A percentile compares a stretch with the other conserved stretches of the same genome.
These are phyloP conservation scores for Pichia phayaonensis DNA, from an alignment of 805 yeast species.

Conservation along the genomic window DNA sequence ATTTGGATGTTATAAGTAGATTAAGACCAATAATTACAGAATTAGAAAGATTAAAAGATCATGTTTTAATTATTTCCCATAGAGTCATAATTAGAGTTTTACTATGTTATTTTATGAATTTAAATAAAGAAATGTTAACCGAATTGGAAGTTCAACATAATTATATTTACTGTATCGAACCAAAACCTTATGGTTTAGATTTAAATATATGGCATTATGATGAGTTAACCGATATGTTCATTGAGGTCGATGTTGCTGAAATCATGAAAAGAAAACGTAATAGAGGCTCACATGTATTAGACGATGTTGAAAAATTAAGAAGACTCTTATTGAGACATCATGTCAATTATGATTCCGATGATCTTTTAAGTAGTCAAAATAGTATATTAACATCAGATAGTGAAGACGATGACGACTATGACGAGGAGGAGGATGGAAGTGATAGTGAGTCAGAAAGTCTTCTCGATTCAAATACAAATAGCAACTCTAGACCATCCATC, in stretches of 20 bases:
- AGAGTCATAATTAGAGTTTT: conserved; percentile 30
- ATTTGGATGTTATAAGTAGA: conserved; percentile 30
- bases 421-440: conserved; percentile 2
- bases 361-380: conserved; percentile 7
- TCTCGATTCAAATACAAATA: neutral
- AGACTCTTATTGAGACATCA: conserved; percentile 9
- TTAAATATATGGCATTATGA: conserved; percentile 32
- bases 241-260: conserved; percentile 32
- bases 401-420: conserved; percentile 8
- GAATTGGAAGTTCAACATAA: conserved; percentile 32
- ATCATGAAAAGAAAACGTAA: conserved; percentile 29
- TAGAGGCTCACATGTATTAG: conserved; percentile 19
- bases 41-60: conserved; percentile 29
- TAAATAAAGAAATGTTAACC: conserved; percentile 30
- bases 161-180: conserved; percentile 31
- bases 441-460: conserved; percentile 8
- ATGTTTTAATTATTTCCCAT: conserved; percentile 30
- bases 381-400: neutral
- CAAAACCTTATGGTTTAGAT: conserved; percentile 33
- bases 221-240: conserved; percentile 28
- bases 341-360: conserved; percentile 13
- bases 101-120: conserved; percentile 31
- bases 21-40: conserved; percentile 31
- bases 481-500: neutral
- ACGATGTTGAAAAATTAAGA: conserved; percentile 14